Percentiles rank a stretch among this genome's conserved stretches.
Conservation (phyloP, 805 yeast species). For the Ogataea parapolymorpha region DNA sequence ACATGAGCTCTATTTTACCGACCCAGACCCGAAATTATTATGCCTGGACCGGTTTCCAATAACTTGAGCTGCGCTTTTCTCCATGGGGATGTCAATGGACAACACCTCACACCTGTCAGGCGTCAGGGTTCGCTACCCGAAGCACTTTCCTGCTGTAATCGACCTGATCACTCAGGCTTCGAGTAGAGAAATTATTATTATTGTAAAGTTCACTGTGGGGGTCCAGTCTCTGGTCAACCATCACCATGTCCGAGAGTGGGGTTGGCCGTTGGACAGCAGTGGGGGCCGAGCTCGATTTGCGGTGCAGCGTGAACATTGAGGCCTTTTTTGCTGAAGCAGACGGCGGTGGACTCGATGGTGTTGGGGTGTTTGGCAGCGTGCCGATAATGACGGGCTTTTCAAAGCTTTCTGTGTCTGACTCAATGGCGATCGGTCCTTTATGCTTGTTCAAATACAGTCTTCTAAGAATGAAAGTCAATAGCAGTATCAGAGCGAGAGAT, state of each 20-base stretch:
- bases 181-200: constrained; percentile 41
- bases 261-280: constrained; percentile 4
- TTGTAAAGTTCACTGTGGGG: constrained; percentile 52
- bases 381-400: constrained; percentile 20
- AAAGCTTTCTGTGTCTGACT: constrained; percentile 23
- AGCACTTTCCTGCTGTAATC: constrained; percentile 58
- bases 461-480: constrained; percentile 40
- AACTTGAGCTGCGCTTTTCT: background rate
- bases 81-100: background rate
- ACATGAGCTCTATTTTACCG: background rate
- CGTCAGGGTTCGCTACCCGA: constrained; percentile 45
- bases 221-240: constrained; percentile 61
- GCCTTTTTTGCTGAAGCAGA: constrained; percentile 1
- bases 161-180: constrained; percentile 50
- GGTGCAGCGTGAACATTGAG: constrained; percentile 9
- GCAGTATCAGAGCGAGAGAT: constrained; percentile 40
- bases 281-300: constrained; percentile 7
- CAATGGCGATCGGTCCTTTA: constrained; percentile 11
- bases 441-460: constrained; percentile 4
- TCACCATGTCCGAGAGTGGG: constrained; percentile 13
- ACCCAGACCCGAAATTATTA: background rate
- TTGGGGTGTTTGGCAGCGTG: constrained; percentile 5
- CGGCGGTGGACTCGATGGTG: constrained; percentile 1
- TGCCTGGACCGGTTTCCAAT: no score
- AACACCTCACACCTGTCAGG: constrained; percentile 5